These are phyloP conservation scores for Leptomonas pyrrhocoris DNA, from an alignment of 208 protist genomes.

Conservation along the genomic window DNA sequence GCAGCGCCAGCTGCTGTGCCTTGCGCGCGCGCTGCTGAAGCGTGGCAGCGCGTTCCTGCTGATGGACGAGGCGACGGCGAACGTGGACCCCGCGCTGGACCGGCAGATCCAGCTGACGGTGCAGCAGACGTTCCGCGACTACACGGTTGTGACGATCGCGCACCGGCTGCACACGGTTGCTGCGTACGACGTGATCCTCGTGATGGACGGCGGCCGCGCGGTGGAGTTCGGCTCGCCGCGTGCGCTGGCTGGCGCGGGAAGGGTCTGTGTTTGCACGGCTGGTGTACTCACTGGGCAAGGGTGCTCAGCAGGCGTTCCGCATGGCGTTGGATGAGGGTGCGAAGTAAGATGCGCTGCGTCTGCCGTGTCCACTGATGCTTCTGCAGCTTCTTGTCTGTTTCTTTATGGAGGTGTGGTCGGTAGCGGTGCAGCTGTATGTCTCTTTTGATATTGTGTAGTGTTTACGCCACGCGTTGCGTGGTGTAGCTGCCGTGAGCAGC, in stretches of 20 bases:
- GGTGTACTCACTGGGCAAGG: conserved; percentile 4
- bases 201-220: conserved; percentile 54
- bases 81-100: conserved; percentile 65
- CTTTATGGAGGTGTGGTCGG: too few relatives aligned
- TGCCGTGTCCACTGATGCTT: not conserved
- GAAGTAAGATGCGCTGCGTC: not conserved
- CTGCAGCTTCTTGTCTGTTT: not conserved
- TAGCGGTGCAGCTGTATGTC: too few relatives aligned
- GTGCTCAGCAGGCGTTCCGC: conserved; percentile 12
- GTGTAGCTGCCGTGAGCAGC: too few relatives aligned
- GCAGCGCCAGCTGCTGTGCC: conserved; percentile 77
- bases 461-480: too few relatives aligned
- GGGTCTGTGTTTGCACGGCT: conserved; percentile 9
- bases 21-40: conserved; percentile 73
- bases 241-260: conserved; percentile 1
- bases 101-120: conserved; percentile 61
- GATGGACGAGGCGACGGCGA: conserved; percentile 81
- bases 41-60: conserved; percentile 58
- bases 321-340: not conserved
- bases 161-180: conserved; percentile 77
- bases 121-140: conserved; percentile 39
- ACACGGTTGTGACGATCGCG: conserved; percentile 77
- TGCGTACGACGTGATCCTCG: conserved; percentile 61
- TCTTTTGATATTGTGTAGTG: too few relatives aligned
- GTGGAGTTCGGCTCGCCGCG: conserved; percentile 29